These are phyloP conservation scores for Eucalyptus paniculata DNA, from an alignment of 345 rosid genomes.

Conservation along the genomic window DNA sequence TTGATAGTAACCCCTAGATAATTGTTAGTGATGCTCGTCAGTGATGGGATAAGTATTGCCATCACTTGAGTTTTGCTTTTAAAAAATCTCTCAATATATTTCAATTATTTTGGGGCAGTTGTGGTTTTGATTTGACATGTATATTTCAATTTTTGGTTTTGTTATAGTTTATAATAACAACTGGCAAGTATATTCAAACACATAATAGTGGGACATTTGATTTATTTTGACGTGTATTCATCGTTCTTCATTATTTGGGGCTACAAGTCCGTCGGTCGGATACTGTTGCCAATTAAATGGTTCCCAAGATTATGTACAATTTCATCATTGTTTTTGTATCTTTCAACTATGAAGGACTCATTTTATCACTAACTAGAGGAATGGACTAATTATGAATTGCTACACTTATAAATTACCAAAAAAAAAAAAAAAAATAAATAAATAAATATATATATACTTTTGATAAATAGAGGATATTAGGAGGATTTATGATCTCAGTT, in stretches of 20 bases:
- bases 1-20: not conserved
- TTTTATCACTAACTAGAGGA: not conserved
- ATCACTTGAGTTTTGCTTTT: not conserved
- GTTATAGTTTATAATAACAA: no score
- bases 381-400: not conserved
- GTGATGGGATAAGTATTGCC: not conserved
- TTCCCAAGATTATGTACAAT: not conserved
- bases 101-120: not conserved
- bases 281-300: not conserved
- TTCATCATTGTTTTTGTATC: not conserved
- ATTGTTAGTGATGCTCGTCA: not conserved
- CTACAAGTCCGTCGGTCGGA: rapidly evolving
- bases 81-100: not conserved
- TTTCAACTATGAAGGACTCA: not conserved
- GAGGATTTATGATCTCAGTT: no score
- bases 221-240: no score
- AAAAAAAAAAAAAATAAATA: no score
- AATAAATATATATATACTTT: no score
- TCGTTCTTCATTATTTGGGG: not conserved
- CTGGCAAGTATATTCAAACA: no score
- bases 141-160: not conserved
- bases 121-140: not conserved
- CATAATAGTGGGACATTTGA: not conserved
- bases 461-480: no score
- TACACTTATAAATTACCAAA: not conserved